Conservation (phyloP, 2,329 filamentous ascomycete species). For the Curvularia verruculosa region DNA sequence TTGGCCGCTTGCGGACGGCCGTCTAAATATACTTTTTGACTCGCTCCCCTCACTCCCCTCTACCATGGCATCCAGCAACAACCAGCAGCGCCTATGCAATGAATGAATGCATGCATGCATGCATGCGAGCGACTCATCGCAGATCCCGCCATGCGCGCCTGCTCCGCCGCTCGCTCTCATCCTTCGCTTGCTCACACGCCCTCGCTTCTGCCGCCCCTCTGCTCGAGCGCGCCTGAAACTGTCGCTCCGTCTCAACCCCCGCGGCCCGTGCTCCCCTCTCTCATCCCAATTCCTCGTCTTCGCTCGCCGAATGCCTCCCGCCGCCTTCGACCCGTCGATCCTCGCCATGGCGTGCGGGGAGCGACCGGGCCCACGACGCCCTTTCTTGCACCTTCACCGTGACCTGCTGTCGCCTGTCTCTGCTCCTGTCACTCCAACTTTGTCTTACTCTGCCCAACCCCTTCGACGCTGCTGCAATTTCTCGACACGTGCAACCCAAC, state of each 20-base stretch:
- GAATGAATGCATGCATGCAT: neutral
- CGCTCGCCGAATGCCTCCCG: conserved; percentile 7
- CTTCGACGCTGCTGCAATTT: neutral
- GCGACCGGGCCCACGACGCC: neutral
- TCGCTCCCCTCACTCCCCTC: no score
- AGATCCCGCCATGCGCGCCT: neutral
- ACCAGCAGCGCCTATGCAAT: neutral
- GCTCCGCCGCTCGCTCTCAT: conserved; percentile 2
- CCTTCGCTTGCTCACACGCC: conserved; percentile 11
- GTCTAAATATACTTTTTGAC: conserved; percentile 28
- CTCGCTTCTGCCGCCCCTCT: conserved; percentile 29
- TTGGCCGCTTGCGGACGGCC: conserved; percentile 2
- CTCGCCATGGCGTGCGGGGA: conserved; percentile 1
- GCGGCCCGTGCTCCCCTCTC: conserved; percentile 25
- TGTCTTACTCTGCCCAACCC: neutral
- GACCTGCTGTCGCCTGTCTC: neutral
- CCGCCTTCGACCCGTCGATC: conserved; percentile 11
- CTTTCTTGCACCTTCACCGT: neutral
- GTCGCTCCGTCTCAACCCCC: conserved; percentile 33
- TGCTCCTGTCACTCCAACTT: neutral
- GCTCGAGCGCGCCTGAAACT: conserved; percentile 34
- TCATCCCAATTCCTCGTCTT: conserved; percentile 36
- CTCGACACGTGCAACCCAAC: neutral
- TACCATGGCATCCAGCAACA: no score
- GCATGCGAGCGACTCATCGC: no score